phyloP scores from a whole-genome alignment of 805 yeast genomes.

The Candida boidinii region DNA sequence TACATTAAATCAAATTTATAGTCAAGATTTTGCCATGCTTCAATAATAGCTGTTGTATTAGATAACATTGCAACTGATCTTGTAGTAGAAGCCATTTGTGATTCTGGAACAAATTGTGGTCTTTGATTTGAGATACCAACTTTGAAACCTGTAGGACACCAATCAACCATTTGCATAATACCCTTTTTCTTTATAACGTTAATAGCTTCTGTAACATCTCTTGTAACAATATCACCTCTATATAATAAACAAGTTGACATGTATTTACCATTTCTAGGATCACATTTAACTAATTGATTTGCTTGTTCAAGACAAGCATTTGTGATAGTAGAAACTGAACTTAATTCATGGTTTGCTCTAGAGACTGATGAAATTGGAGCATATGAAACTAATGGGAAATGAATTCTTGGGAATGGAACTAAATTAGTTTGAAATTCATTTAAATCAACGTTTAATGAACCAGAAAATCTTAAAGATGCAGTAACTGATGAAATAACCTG shows the following conservation, averaged over 20 bases:
- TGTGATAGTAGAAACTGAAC: constrained; percentile 90
- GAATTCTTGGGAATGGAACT: constrained; percentile 99
- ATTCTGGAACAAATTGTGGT: constrained; percentile 83
- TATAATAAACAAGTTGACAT: constrained; percentile 97
- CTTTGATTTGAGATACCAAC: constrained; percentile 98
- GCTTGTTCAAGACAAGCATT: constrained; percentile 97
- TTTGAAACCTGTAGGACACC: constrained; percentile 99
- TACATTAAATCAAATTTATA: constrained; percentile 96
- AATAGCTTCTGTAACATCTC: constrained; percentile 95
- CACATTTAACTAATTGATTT: constrained; percentile 98
- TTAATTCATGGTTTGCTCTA: constrained; percentile 91
- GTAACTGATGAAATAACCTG: constrained; percentile 98
- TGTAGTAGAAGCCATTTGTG: constrained; percentile 84
- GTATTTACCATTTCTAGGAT: constrained; percentile 93
- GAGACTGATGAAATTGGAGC: constrained; percentile 93
- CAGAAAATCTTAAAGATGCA: constrained; percentile 94
- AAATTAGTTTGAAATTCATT: constrained; percentile 97
- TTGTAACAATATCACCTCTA: constrained; percentile 97
- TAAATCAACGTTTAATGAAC: constrained; percentile 93
- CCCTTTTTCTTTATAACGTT: constrained; percentile 89
- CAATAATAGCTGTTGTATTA: constrained; percentile 96
- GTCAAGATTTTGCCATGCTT: constrained; percentile 97
- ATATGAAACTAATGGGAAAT: constrained; percentile 96
- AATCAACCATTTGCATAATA: constrained; percentile 94
- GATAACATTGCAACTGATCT: constrained; percentile 98